Evolutionary conservation across 164 flowering plant genomes (phyloP), one percentile per base, ranked within the genome.

Genomic region (Piper betle): DNA sequence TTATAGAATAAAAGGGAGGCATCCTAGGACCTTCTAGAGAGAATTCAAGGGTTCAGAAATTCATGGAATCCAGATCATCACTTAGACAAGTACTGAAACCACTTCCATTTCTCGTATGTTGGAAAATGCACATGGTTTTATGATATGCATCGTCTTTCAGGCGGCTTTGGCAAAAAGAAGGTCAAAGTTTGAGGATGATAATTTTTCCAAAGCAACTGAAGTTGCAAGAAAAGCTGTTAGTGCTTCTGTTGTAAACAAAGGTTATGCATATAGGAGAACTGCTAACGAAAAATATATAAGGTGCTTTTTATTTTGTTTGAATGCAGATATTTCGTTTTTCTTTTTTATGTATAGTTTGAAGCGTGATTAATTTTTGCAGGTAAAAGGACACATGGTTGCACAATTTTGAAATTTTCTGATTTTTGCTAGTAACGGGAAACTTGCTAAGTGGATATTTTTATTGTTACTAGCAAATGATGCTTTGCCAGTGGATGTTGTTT

Each of bases 161-260:
- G 99, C 95, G 2, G 82, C 68, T 40, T 80, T 93, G 70, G 88
- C 96, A 50, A 79, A 78, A 65, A 84, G 84, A 70, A 90, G 99
- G 77, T 78, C 97, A 39, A 90, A 75, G 66, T 88, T 86, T 62
- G 84, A 79, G 63, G 82, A 73, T 19, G 82, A 81, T 58, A 92
- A 83, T 64, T 90, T 90, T 71, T 86, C 95, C 55, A 53, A 84
- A 60, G 72, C 96, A 19, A 55, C 74, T 64, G 92, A 84, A 63
- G 84, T 64, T 78, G 95, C 97, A 41, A 69, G 77, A 70, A 90
- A 82, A 74, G 88, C 89, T 64, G 86, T 82, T 38, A 73, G 53
- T 78, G 82, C 79, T 72, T 87, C 92, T 61, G 55, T 79, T 55
- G 78, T 74, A 39, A 79, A 69, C 75, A 79, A 83, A 69, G 75